Evolutionary conservation across 228 moss, liverwort and hornwort genomes (phyloP).

Genomic region (Sphagnum magellanicum): DNA sequence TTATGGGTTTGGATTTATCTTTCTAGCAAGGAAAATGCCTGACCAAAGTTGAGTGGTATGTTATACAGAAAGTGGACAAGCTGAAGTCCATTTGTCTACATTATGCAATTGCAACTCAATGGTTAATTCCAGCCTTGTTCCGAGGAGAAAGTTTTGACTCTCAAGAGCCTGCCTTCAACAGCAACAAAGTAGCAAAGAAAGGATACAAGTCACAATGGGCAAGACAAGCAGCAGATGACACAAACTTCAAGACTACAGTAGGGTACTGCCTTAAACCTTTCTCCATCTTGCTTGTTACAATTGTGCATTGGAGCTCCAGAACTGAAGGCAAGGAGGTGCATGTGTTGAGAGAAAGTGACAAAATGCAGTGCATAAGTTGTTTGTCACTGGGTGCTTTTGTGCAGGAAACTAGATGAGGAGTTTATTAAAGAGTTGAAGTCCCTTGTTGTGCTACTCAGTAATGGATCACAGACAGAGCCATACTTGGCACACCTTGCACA

Average conservation of each 20-base stretch:
- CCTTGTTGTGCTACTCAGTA: conserved; percentile 68
- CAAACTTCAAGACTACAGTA: conserved; percentile 57
- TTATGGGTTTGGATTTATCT: too few species aligned
- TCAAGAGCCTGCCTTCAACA: conserved; percentile 24
- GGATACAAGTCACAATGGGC: conserved; percentile 34
- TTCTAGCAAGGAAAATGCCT: too few species aligned
- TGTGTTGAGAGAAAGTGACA: too few species aligned
- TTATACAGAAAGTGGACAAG: conserved; percentile 70
- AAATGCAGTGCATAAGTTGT: not conserved
- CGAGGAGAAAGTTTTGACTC: conserved; percentile 30
- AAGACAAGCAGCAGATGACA: conserved; percentile 83
- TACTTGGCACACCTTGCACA: conserved; percentile 89
- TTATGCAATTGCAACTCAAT: conserved; percentile 90
- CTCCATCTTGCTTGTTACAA: not conserved
- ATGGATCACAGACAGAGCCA: conserved; percentile 72
- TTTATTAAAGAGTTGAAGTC: conserved; percentile 76
- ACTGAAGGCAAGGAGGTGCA: too few species aligned
- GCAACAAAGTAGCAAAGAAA: conserved; percentile 17
- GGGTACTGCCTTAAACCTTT: conserved; percentile 29
- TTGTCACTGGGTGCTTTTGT: not conserved
- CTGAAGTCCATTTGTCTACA: conserved; percentile 82
- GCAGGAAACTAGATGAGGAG: conserved; percentile 70
- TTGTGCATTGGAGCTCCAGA: not conserved
- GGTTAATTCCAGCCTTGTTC: conserved; percentile 81
- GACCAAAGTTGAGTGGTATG: too few species aligned